Evolutionary conservation across 495 filamentous ascomycete genomes (phyloP), one percentile per base, ranked within the genome.

Genomic region (Margaritispora aquatica): DNA sequence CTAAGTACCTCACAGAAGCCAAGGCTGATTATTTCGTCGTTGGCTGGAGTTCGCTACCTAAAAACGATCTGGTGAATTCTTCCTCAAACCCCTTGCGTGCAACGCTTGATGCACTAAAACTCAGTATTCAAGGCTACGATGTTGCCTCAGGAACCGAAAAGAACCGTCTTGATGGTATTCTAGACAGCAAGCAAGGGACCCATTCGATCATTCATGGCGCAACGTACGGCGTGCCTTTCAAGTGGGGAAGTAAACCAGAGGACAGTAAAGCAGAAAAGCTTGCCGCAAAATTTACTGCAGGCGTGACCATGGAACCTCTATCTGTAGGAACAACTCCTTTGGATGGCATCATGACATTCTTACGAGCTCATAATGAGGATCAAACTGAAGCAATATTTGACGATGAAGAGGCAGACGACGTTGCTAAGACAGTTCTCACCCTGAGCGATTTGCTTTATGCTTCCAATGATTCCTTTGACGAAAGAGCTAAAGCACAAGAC

Each of bases 21-120:
- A 2, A 23, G 44, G 1, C n/a, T 22, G 0, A 81, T 74, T 84
- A 84, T 66, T 78, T 71, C 55, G 70, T 84, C 0, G 9, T 83
- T 1, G 80, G 81, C 2, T 84, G 77, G 78, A 75, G 83, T 59
- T 65, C 67, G 0, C 55, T 71, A 5, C 20, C 20, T 4, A 47
- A 57, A 5, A 53, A 66, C 2, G 70, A 75, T 55, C 67, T 63
- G 21, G 58, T 71, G 13, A 38, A 52, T 26, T 22, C 26, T n/a
- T 59, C 60, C 54, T 54, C 62, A 1, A 38, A 59, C n/a, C 27
- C 26, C 1, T 24, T 56, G 13, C 9, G 7, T 24, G n/a, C 7
- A 1, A 2, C 36, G 7, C 2, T 29, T 48, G 26, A 51, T 34
- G 29, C 29, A 34, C n/a, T n/a, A n/a, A n/a, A n/a, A n/a, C n/a